Percentiles rank a stretch among this genome's conserved stretches.
Evolutionary conservation across 441 rosid species (phyloP).

Genomic region (Flueggea neowawraea): DNA sequence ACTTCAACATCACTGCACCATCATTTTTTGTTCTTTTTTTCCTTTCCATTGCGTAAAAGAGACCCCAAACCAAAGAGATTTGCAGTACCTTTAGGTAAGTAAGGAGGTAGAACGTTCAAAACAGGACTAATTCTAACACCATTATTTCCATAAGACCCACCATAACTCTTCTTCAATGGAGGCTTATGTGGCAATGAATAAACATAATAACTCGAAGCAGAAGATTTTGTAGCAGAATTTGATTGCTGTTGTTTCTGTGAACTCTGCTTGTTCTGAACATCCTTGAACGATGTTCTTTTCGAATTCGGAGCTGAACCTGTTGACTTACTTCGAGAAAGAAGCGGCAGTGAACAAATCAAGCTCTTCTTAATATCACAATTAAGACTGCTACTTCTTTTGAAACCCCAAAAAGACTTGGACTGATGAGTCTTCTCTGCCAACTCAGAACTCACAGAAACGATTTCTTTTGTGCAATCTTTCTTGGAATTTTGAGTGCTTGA

Average conservation of each 20-base stretch:
- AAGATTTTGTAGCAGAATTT: conserved; percentile 16
- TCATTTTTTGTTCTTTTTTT: conserved; percentile 45
- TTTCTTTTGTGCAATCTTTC: conserved; percentile 13
- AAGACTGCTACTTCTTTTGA: conserved; percentile 71
- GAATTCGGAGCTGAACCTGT: conserved; percentile 47
- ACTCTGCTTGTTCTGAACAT: conserved; percentile 25
- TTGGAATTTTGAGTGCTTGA: conserved; percentile 1
- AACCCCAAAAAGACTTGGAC: conserved; percentile 64
- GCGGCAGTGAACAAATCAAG: conserved; percentile 51
- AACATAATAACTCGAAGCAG: conserved; percentile 24
- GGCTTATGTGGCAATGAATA: conserved; percentile 49
- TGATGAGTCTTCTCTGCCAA: conserved; percentile 16
- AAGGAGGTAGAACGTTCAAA: conserved; percentile 63
- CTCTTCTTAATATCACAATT: conserved; percentile 52
- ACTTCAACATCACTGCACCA: background rate
- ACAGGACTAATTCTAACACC: conserved; percentile 52
- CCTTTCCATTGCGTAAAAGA: conserved; percentile 49
- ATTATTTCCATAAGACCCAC: conserved; percentile 30
- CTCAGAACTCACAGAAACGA: conserved; percentile 8
- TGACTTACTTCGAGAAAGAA: conserved; percentile 65
- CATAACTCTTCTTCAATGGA: conserved; percentile 37
- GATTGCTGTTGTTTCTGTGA: conserved; percentile 4
- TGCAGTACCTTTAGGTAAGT: conserved; percentile 44
- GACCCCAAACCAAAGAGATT: conserved; percentile 62
- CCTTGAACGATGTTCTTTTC: conserved; percentile 28